phyloP scores from a whole-genome alignment of 2,329 filamentous ascomycete species.

The Fusarium graminum region DNA sequence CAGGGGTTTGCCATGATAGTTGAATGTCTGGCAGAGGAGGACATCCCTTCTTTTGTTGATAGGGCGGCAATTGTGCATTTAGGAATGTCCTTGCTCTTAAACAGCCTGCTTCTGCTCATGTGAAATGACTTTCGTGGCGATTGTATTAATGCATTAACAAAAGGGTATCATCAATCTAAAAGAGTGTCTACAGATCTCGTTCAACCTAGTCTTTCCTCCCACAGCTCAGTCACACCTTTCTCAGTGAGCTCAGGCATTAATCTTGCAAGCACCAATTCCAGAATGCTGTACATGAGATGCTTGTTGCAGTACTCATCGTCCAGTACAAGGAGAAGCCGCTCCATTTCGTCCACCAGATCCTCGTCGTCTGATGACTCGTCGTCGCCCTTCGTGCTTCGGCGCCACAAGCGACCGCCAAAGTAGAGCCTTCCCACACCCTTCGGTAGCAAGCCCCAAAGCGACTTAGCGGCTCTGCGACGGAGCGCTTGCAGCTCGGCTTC shows the following conservation, averaged over 20 bases:
- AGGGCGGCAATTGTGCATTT: slow-evolving; percentile 49
- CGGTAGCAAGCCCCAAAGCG: slow-evolving; percentile 65
- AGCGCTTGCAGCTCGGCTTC: slow-evolving; percentile 72
- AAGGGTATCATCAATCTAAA: slow-evolving; percentile 43
- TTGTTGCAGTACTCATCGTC: slow-evolving; percentile 91
- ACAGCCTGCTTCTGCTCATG: background rate
- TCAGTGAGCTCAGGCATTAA: slow-evolving; percentile 87
- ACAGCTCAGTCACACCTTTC: slow-evolving; percentile 76
- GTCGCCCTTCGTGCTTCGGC: slow-evolving; percentile 41
- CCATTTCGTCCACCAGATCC: slow-evolving; percentile 69
- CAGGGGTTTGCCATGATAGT: slow-evolving; percentile 14
- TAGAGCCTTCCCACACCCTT: slow-evolving; percentile 63
- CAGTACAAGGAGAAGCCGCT: slow-evolving; percentile 78
- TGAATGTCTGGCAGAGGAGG: slow-evolving; percentile 23
- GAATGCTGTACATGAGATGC: slow-evolving; percentile 83
- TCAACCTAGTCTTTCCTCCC: slow-evolving; percentile 75
- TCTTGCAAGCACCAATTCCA: slow-evolving; percentile 85
- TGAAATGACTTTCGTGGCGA: background rate
- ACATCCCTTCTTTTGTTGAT: slow-evolving; percentile 46
- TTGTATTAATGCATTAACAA: slow-evolving; percentile 21
- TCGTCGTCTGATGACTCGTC: slow-evolving; percentile 49
- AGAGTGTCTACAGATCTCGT: slow-evolving; percentile 24
- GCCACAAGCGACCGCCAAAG: slow-evolving; percentile 59
- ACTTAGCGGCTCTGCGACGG: slow-evolving; percentile 74
- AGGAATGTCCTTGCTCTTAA: slow-evolving; percentile 44